phyloP scores from a whole-genome alignment of 2,329 filamentous ascomycete species.

The Zasmidium citrigriseum region DNA sequence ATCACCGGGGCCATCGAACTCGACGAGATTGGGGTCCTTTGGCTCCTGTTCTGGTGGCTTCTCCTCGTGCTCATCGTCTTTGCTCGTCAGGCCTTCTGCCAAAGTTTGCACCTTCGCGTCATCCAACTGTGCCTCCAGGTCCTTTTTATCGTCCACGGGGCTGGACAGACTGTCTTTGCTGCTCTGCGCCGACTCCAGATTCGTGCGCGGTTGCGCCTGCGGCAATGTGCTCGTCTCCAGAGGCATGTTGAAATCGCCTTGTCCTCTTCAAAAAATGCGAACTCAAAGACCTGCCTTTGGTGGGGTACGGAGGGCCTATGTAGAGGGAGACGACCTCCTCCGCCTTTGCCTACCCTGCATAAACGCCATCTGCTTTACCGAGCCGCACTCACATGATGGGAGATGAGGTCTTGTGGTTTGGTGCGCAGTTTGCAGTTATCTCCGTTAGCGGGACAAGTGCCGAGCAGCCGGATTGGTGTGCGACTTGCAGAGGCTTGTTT shows the following conservation, averaged over 20 bases:
- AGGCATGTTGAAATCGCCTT: too few species aligned
- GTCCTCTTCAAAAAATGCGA: too few species aligned
- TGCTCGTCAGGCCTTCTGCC: not conserved
- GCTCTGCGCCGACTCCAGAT: not conserved
- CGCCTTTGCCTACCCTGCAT: not conserved
- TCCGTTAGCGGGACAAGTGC: not conserved
- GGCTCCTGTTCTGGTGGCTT: not conserved
- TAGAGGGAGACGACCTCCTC: not conserved
- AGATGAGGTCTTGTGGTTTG: not conserved
- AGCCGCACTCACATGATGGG: not conserved
- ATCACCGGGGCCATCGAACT: constrained; percentile 29
- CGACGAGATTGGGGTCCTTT: constrained; percentile 28
- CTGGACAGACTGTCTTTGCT: constrained; percentile 3
- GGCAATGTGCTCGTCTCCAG: not conserved
- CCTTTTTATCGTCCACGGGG: not conserved
- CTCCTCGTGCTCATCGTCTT: not conserved
- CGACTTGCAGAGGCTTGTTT: not conserved
- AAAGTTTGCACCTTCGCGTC: not conserved
- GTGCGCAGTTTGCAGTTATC: not conserved
- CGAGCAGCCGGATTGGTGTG: not conserved
- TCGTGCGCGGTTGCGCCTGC: not conserved
- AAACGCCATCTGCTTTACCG: not conserved
- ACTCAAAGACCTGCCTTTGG: too few species aligned
- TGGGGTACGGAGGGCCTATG: too few species aligned
- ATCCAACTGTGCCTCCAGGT: not conserved